Base-by-base conservation (phyloP, 2,329 filamentous ascomycete genomes). In the Aspergillus pseudotamarii region DNA sequence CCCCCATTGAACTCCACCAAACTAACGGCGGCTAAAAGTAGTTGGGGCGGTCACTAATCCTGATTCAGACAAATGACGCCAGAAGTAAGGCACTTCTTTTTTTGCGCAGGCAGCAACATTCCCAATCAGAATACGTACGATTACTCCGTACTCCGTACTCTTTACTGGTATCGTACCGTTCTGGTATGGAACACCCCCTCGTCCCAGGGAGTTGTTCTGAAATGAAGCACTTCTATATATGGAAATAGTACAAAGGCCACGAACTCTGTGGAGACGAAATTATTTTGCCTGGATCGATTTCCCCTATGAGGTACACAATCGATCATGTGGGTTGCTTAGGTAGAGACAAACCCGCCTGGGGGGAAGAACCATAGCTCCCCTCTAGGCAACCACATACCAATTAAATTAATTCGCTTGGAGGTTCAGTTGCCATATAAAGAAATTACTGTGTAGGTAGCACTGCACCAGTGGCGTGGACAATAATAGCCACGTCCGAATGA, bases 31-130 rank as follows among this genome's bases (percentile, higher is more conserved):
- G 51, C 32, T 55, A 55, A 55, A 6, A 54, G 32, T 11, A 32
- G 16, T 41, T 41, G 38, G 6, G 38, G 19, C 9, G 4, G 19
- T 6, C 30, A 54, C 51, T 54, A 54, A 16, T 8, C 51, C 19
- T 3, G 6, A 54, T 21, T 10, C 16, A 30, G 51, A 28, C 23
- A 14, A 51, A 11, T 59, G 30, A 43, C 55, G 60, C 43, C 51
- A 34, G 9, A 62, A 23, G 57, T 16, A 62, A 64, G 62, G 62
- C n/a, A 36, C 10, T 23, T 16, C 6, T 55, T 46, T 14, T 3
- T 41, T 8, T 34, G 57, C 36, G 51, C 50, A 50, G 58, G 58
- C 38, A 51, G 58, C 59, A 50, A 32, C 43, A 60, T 60, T 60
- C 32, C 32, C n/a, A 55, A 21, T 36, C 14, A 36, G 34, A 36